A percentile compares a stretch with the other conserved stretches of the same genome.
phyloP scores from a whole-genome alignment of 331 rosid species.

The Quercus lobata region DNA sequence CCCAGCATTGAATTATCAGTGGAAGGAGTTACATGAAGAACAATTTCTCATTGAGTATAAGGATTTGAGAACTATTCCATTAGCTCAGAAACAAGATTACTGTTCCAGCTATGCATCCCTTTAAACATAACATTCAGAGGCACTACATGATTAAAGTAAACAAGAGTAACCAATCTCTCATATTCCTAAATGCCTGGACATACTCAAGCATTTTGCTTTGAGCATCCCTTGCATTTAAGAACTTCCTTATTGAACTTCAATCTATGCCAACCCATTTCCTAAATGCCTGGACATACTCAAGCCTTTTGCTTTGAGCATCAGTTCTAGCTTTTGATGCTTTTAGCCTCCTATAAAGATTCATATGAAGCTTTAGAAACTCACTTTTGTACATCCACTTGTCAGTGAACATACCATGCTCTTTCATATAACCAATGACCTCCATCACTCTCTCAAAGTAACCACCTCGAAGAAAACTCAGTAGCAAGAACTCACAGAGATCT shows the following conservation, averaged over 20 bases:
- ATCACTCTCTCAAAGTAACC: constrained; percentile 93
- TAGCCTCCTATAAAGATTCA: constrained; percentile 66
- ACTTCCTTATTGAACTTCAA: constrained; percentile 18
- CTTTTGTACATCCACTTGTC: constrained; percentile 40
- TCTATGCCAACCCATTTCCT: constrained; percentile 67
- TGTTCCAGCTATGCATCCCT: constrained; percentile 68
- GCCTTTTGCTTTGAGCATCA: constrained; percentile 70
- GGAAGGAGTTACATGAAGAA: constrained; percentile 96
- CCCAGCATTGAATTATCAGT: constrained; percentile 97
- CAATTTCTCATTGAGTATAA: constrained; percentile 64
- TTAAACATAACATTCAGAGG: constrained; percentile 5
- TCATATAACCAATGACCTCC: constrained; percentile 73
- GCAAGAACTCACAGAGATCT: constrained; percentile 68
- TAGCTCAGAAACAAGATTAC: constrained; percentile 51
- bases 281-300: constrained; percentile 64
- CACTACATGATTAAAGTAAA: not conserved
- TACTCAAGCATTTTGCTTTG: constrained; percentile 62
- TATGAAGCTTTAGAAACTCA: constrained; percentile 32
- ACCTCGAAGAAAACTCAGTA: constrained; percentile 63
- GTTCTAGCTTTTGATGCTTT: constrained; percentile 63
- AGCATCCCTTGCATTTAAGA: constrained; percentile 33
- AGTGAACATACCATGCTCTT: constrained; percentile 23
- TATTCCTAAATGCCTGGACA: constrained; percentile 50
- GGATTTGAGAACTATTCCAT: constrained; percentile 76
- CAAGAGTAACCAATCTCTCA: no score